phyloP scores from a whole-genome alignment of 208 protist species.

The Acanthamoeba healyi region DNA sequence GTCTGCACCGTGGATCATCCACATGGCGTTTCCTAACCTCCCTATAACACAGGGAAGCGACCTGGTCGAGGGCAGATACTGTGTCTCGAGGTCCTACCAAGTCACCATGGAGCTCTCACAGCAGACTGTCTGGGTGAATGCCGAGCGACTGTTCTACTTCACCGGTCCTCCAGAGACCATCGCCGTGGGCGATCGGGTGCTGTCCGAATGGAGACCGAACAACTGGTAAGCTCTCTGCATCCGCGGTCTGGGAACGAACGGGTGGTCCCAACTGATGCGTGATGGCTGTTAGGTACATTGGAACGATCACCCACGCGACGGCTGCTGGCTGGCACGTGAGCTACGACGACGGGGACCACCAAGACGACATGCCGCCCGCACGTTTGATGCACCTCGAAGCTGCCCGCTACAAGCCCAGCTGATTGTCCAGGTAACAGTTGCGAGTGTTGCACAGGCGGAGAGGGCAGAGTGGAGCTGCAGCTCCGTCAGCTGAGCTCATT shows the following conservation, averaged over 20 bases:
- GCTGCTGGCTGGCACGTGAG: not conserved
- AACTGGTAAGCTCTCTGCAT: not conserved
- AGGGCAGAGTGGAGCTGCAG: no score
- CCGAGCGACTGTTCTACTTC: not conserved
- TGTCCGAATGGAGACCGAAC: not conserved
- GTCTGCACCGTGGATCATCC: not conserved
- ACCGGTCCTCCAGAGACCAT: not conserved
- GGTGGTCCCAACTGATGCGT: no score
- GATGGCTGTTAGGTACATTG: not conserved
- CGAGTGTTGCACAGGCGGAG: no score
- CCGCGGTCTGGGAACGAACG: not conserved
- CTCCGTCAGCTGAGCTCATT: no score
- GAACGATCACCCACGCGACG: not conserved
- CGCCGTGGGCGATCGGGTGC: not conserved
- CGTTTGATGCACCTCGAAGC: not conserved
- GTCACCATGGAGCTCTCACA: not conserved
- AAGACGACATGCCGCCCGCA: not conserved
- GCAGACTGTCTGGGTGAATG: not conserved
- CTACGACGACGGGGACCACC: conserved; percentile 26
- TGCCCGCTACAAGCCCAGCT: not conserved
- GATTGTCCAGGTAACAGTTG: no score
- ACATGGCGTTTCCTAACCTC: no score
- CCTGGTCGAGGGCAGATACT: not conserved
- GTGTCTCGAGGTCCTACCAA: not conserved
- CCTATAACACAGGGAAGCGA: not conserved